Conservation (phyloP, 768 basidiomycete species). For the Guyanaporus albipodus region DNA sequence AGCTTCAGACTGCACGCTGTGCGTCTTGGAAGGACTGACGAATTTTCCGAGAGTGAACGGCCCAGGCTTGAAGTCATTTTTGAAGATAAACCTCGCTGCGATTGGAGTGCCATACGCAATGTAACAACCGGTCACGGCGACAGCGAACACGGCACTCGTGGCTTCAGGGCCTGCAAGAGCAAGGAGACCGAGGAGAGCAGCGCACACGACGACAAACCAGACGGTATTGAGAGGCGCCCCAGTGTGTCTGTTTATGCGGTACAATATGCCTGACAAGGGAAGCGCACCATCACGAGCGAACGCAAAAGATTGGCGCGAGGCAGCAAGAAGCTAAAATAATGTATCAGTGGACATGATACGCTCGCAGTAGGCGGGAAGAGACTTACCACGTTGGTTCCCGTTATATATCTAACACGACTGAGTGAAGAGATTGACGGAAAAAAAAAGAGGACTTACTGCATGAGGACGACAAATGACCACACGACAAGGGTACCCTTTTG, state of each 20-base stretch:
- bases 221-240: conserved; percentile 59
- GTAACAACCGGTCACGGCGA: conserved; percentile 46
- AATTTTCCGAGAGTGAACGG: conserved; percentile 44
- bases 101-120: conserved; percentile 50
- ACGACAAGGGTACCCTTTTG: conserved; percentile 41
- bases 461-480: conserved; percentile 54
- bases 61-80: conserved; percentile 44
- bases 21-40: conserved; percentile 27
- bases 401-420: conserved; percentile 43
- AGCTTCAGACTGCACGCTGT: background rate
- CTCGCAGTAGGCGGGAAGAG: too few relatives aligned
- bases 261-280: conserved; percentile 51
- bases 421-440: background rate
- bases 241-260: conserved; percentile 49
- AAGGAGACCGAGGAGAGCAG: conserved; percentile 47
- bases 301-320: conserved; percentile 55
- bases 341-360: background rate
- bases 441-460: conserved; percentile 34
- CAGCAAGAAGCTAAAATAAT: conserved; percentile 38
- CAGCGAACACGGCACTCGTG: conserved; percentile 54
- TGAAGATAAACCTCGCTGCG: conserved; percentile 44
- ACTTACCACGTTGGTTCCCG: conserved; percentile 45
- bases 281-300: conserved; percentile 63
- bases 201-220: conserved; percentile 41
- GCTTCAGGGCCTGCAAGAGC: conserved; percentile 54